These are phyloP conservation scores for Clarireedia sp. DNA, from an alignment of 2,329 filamentous ascomycete species.

Conservation along the genomic window DNA sequence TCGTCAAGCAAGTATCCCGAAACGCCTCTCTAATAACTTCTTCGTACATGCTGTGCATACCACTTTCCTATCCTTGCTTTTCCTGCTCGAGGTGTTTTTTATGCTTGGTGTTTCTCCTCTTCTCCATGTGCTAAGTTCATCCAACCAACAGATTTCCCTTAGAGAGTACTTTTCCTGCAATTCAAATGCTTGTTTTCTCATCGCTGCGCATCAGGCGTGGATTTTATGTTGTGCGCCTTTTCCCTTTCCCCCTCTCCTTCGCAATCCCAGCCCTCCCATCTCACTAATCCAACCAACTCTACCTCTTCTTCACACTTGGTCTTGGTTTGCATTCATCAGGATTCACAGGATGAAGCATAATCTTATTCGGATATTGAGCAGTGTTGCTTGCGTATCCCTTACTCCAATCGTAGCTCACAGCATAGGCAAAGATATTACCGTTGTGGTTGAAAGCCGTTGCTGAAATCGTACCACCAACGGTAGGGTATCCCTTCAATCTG, in stretches of 20 bases:
- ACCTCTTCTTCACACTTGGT: conserved; percentile 32
- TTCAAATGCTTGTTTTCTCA: background rate
- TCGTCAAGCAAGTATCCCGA: conserved; percentile 3
- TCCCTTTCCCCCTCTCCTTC: background rate
- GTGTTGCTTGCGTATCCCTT: conserved; percentile 89
- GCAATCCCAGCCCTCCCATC: background rate
- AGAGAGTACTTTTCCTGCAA: background rate
- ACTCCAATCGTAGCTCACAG: conserved; percentile 95
- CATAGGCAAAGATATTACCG: conserved; percentile 79
- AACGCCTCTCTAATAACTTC: background rate
- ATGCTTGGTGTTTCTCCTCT: background rate
- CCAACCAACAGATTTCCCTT: background rate
- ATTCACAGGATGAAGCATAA: conserved; percentile 73
- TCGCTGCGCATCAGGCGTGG: background rate
- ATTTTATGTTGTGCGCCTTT: background rate
- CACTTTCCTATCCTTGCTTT: background rate
- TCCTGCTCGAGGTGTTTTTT: background rate
- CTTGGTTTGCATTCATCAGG: conserved; percentile 55
- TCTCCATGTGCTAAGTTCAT: background rate
- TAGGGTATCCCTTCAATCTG: conserved; percentile 79
- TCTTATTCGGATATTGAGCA: conserved; percentile 65
- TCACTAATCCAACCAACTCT: conserved; percentile 5
- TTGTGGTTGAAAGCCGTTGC: conserved; percentile 84
- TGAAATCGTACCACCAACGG: conserved; percentile 78
- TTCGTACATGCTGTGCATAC: background rate